phyloP scores from a whole-genome alignment of 2,329 filamentous ascomycete genomes.

The Fusarium sp. region DNA sequence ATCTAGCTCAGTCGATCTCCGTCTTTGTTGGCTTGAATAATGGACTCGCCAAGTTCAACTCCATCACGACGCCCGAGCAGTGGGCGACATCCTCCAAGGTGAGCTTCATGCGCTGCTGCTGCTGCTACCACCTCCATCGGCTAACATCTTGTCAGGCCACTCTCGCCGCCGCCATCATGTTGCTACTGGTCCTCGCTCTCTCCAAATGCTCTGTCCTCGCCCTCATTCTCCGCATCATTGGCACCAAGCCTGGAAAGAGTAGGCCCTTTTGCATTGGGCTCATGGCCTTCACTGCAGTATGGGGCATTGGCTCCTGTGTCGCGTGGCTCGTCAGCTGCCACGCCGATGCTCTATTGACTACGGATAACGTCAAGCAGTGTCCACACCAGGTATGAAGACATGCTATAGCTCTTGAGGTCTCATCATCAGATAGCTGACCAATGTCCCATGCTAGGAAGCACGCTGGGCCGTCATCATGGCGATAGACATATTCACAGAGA shows the following conservation, averaged over 20 bases:
- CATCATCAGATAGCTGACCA: neutral
- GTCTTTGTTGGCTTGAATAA: constrained; percentile 32
- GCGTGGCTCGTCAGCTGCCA: constrained; percentile 29
- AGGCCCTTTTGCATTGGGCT: constrained; percentile 24
- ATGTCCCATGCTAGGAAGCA: constrained; percentile 2
- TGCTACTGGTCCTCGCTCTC: constrained; percentile 13
- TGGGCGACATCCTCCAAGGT: constrained; percentile 29
- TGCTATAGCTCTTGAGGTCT: fast-evolving
- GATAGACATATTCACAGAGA: constrained; percentile 26
- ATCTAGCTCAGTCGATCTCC: constrained; percentile 31
- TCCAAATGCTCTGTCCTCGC: constrained; percentile 39
- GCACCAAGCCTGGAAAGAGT: constrained; percentile 30
- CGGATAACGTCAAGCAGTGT: constrained; percentile 16
- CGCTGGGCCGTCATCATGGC: constrained; percentile 29
- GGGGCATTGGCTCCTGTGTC: constrained; percentile 19
- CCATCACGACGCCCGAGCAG: constrained; percentile 22
- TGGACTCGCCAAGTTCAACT: constrained; percentile 34
- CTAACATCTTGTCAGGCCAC: constrained; percentile 20
- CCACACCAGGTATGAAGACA: constrained; percentile 27
- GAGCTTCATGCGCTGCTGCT: neutral
- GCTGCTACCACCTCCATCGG: neutral
- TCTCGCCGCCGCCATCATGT: constrained; percentile 20
- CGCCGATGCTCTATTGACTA: constrained; percentile 8
- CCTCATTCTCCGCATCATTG: constrained; percentile 37
- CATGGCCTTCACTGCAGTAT: constrained; percentile 13